These are phyloP conservation scores for Suillus americanus DNA, from an alignment of 768 basidiomycete species.

Conservation along the genomic window DNA sequence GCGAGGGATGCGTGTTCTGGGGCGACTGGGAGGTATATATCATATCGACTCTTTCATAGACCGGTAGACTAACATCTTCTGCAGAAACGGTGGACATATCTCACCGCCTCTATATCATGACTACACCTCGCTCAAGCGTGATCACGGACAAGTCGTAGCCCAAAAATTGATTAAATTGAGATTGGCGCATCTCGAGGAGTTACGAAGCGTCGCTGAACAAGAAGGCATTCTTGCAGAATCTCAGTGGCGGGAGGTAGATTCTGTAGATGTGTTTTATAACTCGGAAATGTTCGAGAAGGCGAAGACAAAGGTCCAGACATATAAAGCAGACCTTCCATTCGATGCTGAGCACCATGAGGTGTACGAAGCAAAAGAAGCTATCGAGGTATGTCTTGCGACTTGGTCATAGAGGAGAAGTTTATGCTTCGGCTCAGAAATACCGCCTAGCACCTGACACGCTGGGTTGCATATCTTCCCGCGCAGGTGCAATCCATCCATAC, in stretches of 20 bases:
- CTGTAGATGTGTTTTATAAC: constrained; percentile 56
- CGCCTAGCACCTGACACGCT: constrained; percentile 42
- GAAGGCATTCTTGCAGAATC: constrained; percentile 52
- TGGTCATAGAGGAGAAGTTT: background rate
- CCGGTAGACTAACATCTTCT: background rate
- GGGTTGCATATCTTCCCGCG: constrained; percentile 54
- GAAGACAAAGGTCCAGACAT: constrained; percentile 42
- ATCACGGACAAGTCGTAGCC: constrained; percentile 47
- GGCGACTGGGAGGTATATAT: constrained; percentile 67
- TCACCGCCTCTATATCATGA: constrained; percentile 61
- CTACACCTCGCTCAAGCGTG: constrained; percentile 46
- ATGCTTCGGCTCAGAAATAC: constrained; percentile 38
- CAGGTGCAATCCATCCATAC: constrained; percentile 70
- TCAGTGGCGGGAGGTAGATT: constrained; percentile 57
- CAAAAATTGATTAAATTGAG: constrained; percentile 60
- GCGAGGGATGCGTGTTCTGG: constrained; percentile 77
- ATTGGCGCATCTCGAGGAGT: constrained; percentile 50
- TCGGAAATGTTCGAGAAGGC: constrained; percentile 40
- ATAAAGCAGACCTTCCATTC: constrained; percentile 48
- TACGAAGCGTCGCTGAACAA: constrained; percentile 50
- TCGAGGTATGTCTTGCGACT: constrained; percentile 19
- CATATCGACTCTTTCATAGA: background rate
- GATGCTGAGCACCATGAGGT: constrained; percentile 39
- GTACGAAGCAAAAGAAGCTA: constrained; percentile 34
- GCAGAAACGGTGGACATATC: constrained; percentile 72